phyloP scores from a whole-genome alignment of 257 asterid genomes.

The Lycium barbarum region DNA sequence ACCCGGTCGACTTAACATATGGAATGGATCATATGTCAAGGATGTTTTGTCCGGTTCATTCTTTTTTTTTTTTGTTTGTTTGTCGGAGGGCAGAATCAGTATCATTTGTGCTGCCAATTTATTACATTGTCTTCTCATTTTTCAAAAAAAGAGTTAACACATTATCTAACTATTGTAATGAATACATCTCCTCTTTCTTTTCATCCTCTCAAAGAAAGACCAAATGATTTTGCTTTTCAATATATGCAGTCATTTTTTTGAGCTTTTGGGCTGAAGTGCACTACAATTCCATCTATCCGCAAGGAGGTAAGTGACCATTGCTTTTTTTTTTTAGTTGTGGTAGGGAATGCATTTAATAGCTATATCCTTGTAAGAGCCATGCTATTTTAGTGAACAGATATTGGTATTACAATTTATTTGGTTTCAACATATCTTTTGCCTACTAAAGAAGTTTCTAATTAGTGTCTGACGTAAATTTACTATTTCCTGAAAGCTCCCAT shows the following conservation, averaged over 20 bases:
- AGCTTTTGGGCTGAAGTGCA: slow-evolving; percentile 99
- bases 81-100: not conserved
- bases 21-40: slow-evolving; percentile 3
- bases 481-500: not conserved
- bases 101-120: not conserved
- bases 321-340: not conserved
- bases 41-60: not conserved
- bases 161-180: not conserved
- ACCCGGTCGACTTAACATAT: not conserved
- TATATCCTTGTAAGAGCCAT: not conserved
- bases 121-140: not conserved
- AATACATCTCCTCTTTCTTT: not conserved
- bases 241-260: slow-evolving; percentile 73
- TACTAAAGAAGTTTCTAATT: not conserved
- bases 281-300: slow-evolving; percentile 82
- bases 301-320: slow-evolving; percentile 61
- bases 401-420: not conserved
- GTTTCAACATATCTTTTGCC: not conserved
- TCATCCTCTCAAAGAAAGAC: not conserved
- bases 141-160: too few species aligned
- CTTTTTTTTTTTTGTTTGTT: not conserved
- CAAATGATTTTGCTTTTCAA: not conserved
- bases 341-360: not conserved
- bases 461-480: not conserved
- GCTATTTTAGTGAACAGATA: not conserved